Evolutionary conservation across 805 yeast species (phyloP).

Genomic region (Yarrowia bubula): DNA sequence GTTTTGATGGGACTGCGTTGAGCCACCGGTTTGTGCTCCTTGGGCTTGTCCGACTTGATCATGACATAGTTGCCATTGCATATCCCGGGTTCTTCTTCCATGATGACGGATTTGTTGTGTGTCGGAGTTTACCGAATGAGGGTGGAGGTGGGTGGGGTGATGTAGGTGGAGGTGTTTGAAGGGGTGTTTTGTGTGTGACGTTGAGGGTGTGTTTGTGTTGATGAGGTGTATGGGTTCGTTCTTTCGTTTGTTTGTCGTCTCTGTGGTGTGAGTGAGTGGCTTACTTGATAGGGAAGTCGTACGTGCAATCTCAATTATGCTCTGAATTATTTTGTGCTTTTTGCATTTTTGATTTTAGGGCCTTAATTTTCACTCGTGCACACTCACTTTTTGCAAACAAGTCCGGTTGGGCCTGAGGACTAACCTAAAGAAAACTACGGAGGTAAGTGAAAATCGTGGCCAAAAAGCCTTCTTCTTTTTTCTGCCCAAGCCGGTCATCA

Average conservation of each 20-base stretch:
- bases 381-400: not conserved
- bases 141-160: not conserved
- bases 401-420: slow-evolving; percentile 19
- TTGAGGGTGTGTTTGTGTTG: not conserved
- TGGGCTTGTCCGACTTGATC: slow-evolving; percentile 25
- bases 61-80: slow-evolving; percentile 24
- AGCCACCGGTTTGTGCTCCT: slow-evolving; percentile 8
- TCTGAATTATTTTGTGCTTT: slow-evolving; percentile 27
- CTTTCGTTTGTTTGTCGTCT: no score
- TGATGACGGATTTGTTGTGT: slow-evolving; percentile 18
- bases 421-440: not conserved
- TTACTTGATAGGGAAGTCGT: slow-evolving; percentile 22
- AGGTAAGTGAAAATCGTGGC: not conserved
- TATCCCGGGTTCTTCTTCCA: slow-evolving; percentile 28
- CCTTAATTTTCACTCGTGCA: slow-evolving; percentile 5
- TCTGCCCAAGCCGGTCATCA: not conserved
- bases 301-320: slow-evolving; percentile 24
- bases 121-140: not conserved
- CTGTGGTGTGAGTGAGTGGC: slow-evolving; percentile 13
- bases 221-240: no score
- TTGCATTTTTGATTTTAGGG: slow-evolving; percentile 1
- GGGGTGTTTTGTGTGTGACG: no score
- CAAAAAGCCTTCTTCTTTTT: not conserved
- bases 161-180: not conserved
- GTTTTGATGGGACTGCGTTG: slow-evolving; percentile 22